Evolutionary conservation across 2,329 filamentous ascomycete species (phyloP).

Genomic region (Davidsoniella eucalypti): DNA sequence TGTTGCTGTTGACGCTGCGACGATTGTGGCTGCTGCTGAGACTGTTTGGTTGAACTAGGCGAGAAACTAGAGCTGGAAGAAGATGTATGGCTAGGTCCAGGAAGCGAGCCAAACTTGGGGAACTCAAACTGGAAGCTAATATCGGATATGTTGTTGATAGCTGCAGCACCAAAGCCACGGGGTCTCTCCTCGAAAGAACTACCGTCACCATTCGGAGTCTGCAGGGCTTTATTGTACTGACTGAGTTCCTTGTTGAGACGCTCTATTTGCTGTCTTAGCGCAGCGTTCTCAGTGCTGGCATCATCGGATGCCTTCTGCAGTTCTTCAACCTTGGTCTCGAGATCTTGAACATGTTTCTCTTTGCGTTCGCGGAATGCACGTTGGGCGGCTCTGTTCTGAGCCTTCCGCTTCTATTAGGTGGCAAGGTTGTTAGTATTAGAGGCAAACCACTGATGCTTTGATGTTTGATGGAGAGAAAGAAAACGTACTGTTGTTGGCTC

Average conservation of each 20-base stretch:
- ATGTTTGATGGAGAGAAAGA: slow-evolving; percentile 4
- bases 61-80: background rate
- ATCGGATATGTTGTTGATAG: slow-evolving; percentile 45
- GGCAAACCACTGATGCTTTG: background rate
- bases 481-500: slow-evolving; percentile 83
- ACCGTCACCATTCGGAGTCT: slow-evolving; percentile 30
- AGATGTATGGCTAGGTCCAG: slow-evolving; percentile 20
- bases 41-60: slow-evolving; percentile 13
- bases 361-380: slow-evolving; percentile 89
- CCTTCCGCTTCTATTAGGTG: slow-evolving; percentile 67
- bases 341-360: slow-evolving; percentile 74
- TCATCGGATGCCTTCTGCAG: slow-evolving; percentile 69
- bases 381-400: slow-evolving; percentile 84
- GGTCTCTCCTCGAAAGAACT: slow-evolving; percentile 14
- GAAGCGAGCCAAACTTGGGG: slow-evolving; percentile 64
- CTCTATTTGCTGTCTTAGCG: slow-evolving; percentile 75
- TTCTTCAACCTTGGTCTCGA: slow-evolving; percentile 63
- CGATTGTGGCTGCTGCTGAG: slow-evolving; percentile 1
- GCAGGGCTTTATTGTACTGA: slow-evolving; percentile 79
- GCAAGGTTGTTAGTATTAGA: slow-evolving; percentile 1
- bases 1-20: background rate
- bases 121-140: slow-evolving; percentile 93
- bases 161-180: slow-evolving; percentile 27
- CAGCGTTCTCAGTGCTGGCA: slow-evolving; percentile 69
- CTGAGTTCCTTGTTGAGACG: slow-evolving; percentile 69